These are phyloP conservation scores for Carex littledalei DNA, from an alignment of 176 grass and related monocot genomes.

Conservation along the genomic window DNA sequence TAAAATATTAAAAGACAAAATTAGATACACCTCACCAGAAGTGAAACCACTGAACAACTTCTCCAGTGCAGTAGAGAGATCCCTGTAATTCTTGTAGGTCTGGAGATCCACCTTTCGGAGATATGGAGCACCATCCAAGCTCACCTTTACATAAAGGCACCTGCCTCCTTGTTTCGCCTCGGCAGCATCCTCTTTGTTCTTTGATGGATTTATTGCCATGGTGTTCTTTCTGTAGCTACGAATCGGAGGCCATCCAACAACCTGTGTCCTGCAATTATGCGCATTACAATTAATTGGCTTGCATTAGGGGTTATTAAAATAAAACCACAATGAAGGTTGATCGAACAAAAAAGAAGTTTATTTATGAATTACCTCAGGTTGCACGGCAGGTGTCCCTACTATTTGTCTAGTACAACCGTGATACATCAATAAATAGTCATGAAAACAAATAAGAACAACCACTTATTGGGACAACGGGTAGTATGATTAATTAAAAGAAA, in stretches of 20 bases:
- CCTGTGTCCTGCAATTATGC: constrained; percentile 49
- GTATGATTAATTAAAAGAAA: background rate
- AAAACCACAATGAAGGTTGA: background rate
- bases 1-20: constrained; percentile 13
- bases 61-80: constrained; percentile 55
- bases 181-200: constrained; percentile 38
- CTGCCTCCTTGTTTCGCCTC: constrained; percentile 32
- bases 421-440: background rate
- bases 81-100: constrained; percentile 67
- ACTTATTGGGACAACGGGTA: background rate
- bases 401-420: background rate
- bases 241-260: constrained; percentile 89
- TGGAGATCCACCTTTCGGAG: constrained; percentile 82
- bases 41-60: constrained; percentile 74
- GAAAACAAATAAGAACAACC: background rate
- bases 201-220: constrained; percentile 50
- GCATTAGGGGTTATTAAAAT: background rate
- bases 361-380: background rate
- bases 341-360: background rate
- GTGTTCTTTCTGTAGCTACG: constrained; percentile 73
- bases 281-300: background rate
- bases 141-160: constrained; percentile 73
- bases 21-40: constrained; percentile 43
- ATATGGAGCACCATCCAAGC: constrained; percentile 85
- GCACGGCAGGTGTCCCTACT: background rate